A percentile compares a stretch with the other conserved stretches of the same genome.
Conservation (phyloP, 495 filamentous ascomycete species). For the Bacidia gigantensis region DNA sequence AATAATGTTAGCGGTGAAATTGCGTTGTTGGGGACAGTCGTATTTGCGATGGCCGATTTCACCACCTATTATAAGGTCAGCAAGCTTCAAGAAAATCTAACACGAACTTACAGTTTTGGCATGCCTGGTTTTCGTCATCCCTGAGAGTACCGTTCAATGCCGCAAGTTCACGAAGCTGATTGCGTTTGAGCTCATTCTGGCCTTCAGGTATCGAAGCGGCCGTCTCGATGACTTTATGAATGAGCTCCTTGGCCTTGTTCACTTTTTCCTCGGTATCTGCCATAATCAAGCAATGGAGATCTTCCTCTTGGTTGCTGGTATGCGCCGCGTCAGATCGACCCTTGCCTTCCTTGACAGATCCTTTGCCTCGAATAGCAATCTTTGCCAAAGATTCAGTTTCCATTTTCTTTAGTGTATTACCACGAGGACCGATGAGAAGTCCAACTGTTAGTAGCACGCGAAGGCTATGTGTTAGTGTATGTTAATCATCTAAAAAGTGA, state of each 20-base stretch:
- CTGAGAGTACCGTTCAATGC: constrained; percentile 96
- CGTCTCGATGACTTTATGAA: constrained; percentile 96
- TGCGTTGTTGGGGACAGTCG: constrained; percentile 93
- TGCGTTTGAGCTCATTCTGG: constrained; percentile 94
- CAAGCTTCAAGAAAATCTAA: background rate
- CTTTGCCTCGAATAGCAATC: constrained; percentile 98
- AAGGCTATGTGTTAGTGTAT: constrained; percentile 85
- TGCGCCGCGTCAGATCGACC: constrained; percentile 96
- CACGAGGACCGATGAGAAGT: constrained; percentile 98
- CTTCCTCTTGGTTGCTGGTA: constrained; percentile 98
- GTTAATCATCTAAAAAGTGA: constrained; percentile 20
- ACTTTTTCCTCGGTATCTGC: constrained; percentile 98
- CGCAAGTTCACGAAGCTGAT: constrained; percentile 92
- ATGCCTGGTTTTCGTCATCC: constrained; percentile 98
- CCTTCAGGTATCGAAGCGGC: constrained; percentile 96
- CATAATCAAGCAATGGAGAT: constrained; percentile 98
- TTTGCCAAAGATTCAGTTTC: constrained; percentile 92
- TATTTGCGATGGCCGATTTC: constrained; percentile 99
- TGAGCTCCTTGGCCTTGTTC: constrained; percentile 91
- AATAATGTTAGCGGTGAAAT: constrained; percentile 97
- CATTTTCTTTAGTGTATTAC: constrained; percentile 99
- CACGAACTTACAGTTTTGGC: constrained; percentile 78
- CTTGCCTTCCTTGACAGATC: constrained; percentile 98
- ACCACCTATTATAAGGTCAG: constrained; percentile 40
- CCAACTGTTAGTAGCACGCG: constrained; percentile 83